phyloP scores from a whole-genome alignment of 805 yeast genomes.

The Candida succiphila region DNA sequence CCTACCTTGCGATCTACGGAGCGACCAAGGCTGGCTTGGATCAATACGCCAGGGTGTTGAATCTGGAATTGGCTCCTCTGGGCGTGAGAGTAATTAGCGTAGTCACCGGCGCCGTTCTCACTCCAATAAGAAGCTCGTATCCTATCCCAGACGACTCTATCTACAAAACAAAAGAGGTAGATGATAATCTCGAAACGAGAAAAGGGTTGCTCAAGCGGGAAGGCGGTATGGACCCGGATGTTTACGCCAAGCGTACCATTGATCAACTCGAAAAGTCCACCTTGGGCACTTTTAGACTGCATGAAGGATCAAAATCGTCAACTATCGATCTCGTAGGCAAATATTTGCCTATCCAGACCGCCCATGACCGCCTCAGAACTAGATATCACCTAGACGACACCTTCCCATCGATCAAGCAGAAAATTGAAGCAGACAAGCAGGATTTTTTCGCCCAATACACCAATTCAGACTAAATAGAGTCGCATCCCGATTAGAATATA shows the following conservation, averaged over 20 bases:
- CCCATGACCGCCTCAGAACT: too few species aligned
- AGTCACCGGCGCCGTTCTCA: slow-evolving; percentile 67
- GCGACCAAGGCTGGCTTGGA: slow-evolving; percentile 72
- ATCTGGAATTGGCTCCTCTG: slow-evolving; percentile 61
- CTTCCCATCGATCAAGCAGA: too few species aligned
- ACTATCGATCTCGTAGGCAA: too few species aligned
- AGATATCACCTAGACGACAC: too few species aligned
- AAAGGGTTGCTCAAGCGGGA: slow-evolving; percentile 50
- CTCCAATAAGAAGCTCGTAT: slow-evolving; percentile 60
- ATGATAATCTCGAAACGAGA: slow-evolving; percentile 37
- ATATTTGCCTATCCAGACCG: too few species aligned
- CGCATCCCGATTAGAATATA: too few species aligned
- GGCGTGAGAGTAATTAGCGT: slow-evolving; percentile 62
- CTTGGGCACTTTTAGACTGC: too few species aligned
- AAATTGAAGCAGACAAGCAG: too few species aligned
- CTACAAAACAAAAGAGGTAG: slow-evolving; percentile 41
- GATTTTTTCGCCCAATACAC: too few species aligned
- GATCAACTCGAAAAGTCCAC: slow-evolving; percentile 33
- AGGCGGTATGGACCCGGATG: slow-evolving; percentile 50
- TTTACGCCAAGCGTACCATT: slow-evolving; percentile 47
- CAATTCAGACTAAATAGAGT: too few species aligned
- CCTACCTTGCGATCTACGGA: slow-evolving; percentile 58
- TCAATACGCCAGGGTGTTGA: slow-evolving; percentile 52
- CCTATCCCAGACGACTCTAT: slow-evolving; percentile 47
- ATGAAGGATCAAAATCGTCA: too few species aligned